Evolutionary conservation across 2,329 filamentous ascomycete genomes (phyloP).

Genomic region (Diaporthe sp.): DNA sequence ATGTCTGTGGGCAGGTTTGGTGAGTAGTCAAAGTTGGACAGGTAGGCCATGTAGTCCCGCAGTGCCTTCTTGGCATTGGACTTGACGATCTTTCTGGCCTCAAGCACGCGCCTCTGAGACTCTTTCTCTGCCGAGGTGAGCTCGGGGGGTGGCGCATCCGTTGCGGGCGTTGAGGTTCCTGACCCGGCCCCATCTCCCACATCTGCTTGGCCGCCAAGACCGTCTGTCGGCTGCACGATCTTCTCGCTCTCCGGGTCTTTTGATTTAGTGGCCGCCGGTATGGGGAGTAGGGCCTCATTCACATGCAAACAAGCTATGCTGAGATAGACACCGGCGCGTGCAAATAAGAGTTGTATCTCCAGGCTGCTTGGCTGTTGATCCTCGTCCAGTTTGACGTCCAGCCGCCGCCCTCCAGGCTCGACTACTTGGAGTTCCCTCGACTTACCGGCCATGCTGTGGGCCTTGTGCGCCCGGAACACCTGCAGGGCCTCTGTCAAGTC

Average conservation of each 20-base stretch:
- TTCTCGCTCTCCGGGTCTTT: slow-evolving; percentile 41
- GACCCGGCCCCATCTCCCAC: slow-evolving; percentile 18
- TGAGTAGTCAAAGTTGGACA: slow-evolving; percentile 84
- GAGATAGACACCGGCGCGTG: slow-evolving; percentile 80
- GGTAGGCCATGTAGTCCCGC: slow-evolving; percentile 79
- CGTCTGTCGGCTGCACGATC: slow-evolving; percentile 44
- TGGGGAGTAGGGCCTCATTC: slow-evolving; percentile 57
- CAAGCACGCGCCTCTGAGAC: slow-evolving; percentile 61
- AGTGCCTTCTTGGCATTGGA: slow-evolving; percentile 82
- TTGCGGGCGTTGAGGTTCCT: slow-evolving; percentile 41
- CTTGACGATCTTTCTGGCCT: slow-evolving; percentile 79
- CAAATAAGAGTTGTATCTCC: slow-evolving; percentile 81
- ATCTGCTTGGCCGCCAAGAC: neutral
- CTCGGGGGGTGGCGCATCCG: slow-evolving; percentile 47
- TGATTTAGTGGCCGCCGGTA: slow-evolving; percentile 37
- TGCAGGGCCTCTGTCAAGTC: slow-evolving; percentile 79
- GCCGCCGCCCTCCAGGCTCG: slow-evolving; percentile 47
- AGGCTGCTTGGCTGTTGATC: slow-evolving; percentile 79
- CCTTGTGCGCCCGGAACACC: slow-evolving; percentile 65
- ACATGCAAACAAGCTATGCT: slow-evolving; percentile 78
- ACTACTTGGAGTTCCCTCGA: slow-evolving; percentile 64
- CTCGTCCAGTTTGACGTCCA: slow-evolving; percentile 55
- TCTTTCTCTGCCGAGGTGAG: slow-evolving; percentile 61
- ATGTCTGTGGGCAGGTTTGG: slow-evolving; percentile 75
- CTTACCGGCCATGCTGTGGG: slow-evolving; percentile 61